These are phyloP conservation scores for Corymbia citriodora DNA, from an alignment of 441 rosid genomes.

Conservation along the genomic window DNA sequence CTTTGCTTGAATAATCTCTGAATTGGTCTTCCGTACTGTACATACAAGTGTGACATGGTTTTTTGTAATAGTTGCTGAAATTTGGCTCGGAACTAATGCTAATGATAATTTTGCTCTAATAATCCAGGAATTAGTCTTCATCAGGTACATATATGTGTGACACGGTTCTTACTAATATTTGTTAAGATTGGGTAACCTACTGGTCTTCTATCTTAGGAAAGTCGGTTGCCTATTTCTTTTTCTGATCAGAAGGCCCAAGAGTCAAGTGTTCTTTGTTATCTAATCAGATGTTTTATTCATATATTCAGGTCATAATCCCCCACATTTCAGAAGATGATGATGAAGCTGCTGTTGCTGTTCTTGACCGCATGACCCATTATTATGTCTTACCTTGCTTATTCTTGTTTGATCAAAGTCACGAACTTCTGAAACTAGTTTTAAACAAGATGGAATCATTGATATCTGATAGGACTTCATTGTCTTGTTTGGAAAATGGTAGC, in stretches of 20 bases:
- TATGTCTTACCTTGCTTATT: slow-evolving; percentile 60
- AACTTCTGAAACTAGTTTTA: slow-evolving; percentile 44
- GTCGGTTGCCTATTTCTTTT: not conserved
- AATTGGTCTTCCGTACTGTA: not conserved
- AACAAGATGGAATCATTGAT: slow-evolving; percentile 33
- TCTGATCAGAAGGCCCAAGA: not conserved
- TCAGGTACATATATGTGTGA: not conserved
- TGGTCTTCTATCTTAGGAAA: not conserved
- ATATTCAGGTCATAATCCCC: slow-evolving; percentile 29
- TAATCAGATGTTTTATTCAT: not conserved
- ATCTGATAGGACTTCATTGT: slow-evolving; percentile 22
- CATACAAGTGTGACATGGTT: not conserved
- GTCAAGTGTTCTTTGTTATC: not conserved
- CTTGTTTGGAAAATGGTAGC: slow-evolving; percentile 13
- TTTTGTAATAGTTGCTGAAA: not conserved
- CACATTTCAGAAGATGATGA: slow-evolving; percentile 41
- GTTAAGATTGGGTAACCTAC: not conserved
- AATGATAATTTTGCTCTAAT: not conserved
- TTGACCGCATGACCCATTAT: slow-evolving; percentile 22
- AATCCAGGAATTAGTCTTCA: not conserved
- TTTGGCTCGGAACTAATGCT: not conserved
- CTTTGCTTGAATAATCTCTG: not conserved
- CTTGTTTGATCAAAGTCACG: slow-evolving; percentile 59
- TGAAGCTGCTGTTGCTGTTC: not conserved
- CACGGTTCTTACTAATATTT: not conserved